Evolutionary conservation across 2,329 filamentous ascomycete genomes (phyloP).

Genomic region (Anisogramma anomala): DNA sequence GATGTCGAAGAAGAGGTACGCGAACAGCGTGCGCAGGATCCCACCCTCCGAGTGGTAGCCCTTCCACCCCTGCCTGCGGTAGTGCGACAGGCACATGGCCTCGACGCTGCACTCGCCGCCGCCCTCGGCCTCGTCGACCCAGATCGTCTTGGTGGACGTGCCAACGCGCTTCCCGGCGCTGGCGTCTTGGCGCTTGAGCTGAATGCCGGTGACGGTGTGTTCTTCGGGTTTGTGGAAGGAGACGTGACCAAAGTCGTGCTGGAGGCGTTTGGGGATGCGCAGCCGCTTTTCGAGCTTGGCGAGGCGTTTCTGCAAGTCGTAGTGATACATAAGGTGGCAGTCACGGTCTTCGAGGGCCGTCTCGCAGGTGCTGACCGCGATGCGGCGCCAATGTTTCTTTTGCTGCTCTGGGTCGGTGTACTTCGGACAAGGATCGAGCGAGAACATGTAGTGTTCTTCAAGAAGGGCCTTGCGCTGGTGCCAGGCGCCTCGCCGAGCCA

Average conservation of each 20-base stretch:
- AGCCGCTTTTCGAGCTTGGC: conserved; percentile 78
- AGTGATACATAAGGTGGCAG: conserved; percentile 86
- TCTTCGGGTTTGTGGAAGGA: conserved; percentile 64
- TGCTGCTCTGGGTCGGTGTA: conserved; percentile 36
- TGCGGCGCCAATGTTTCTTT: conserved; percentile 72
- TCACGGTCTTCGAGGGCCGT: conserved; percentile 73
- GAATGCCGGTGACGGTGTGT: conserved; percentile 64
- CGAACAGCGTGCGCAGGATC: conserved; percentile 81
- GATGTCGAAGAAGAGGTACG: conserved; percentile 85
- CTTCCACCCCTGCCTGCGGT: conserved; percentile 77
- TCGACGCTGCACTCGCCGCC: conserved; percentile 76
- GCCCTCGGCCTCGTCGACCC: conserved; percentile 66
- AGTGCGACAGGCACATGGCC: conserved; percentile 83
- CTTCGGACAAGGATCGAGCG: conserved; percentile 34
- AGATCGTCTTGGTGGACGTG: conserved; percentile 63
- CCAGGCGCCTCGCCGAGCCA: conserved; percentile 76
- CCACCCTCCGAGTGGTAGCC: conserved; percentile 90
- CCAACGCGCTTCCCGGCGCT: conserved; percentile 26
- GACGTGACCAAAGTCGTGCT: conserved; percentile 89
- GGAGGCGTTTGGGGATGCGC: conserved; percentile 69
- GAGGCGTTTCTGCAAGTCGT: conserved; percentile 90
- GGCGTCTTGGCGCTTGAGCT: conserved; percentile 52
- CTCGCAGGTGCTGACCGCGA: conserved; percentile 73
- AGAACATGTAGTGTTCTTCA: conserved; percentile 89
- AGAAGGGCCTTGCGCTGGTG: conserved; percentile 90